phyloP scores from a whole-genome alignment of 73 alveolate species.

The Effrenium voratum region DNA sequence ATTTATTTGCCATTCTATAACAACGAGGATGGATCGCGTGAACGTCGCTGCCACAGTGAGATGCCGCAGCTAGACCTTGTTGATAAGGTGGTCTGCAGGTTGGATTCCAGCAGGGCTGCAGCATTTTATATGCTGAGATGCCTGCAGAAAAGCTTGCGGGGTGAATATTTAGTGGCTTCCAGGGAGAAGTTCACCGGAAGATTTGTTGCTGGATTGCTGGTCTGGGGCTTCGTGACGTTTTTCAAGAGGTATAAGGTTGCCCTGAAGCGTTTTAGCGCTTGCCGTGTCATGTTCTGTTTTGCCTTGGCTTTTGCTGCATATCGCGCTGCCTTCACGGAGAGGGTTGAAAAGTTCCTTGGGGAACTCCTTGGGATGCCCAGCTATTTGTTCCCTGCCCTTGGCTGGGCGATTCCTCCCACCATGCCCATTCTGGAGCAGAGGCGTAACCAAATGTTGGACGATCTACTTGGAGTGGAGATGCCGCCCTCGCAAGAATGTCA shows the following conservation, averaged over 20 bases:
- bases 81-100: neutral
- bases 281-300: neutral
- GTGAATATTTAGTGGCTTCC: neutral
- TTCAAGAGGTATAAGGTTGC: neutral
- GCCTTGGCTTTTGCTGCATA: neutral
- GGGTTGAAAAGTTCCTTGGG: neutral
- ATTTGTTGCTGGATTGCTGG: conserved; percentile 10
- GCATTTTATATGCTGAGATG: neutral
- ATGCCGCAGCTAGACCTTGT: neutral
- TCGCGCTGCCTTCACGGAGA: neutral
- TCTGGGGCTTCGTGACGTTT: neutral
- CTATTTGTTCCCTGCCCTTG: neutral
- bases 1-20: neutral
- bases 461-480: no score
- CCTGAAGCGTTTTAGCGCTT: neutral
- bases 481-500: no score
- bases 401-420: no score
- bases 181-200: neutral
- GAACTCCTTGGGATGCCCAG: neutral
- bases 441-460: no score
- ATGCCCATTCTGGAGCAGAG: no score
- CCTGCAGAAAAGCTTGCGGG: neutral
- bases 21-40: neutral
- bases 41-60: neutral
- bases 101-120: neutral